Percentiles rank a stretch among this genome's conserved stretches.
These are phyloP conservation scores for Ceratonia siliqua DNA, from an alignment of 306 rosid species.

Conservation along the genomic window DNA sequence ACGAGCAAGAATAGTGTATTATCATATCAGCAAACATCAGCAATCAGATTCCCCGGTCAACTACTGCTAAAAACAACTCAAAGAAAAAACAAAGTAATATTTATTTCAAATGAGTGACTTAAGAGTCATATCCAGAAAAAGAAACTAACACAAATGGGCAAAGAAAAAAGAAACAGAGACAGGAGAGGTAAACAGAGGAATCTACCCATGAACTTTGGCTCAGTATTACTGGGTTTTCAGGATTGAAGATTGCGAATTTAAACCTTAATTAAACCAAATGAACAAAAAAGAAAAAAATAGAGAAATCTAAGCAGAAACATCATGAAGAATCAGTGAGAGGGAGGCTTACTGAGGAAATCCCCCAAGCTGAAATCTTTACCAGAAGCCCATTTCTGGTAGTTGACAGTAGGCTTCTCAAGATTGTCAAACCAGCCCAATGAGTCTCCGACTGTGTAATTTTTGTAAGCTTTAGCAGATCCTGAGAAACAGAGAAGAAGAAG, in stretches of 20 bases:
- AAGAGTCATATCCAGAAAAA: not conserved
- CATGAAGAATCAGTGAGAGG: not conserved
- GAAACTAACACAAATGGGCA: not conserved
- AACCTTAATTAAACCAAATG: not conserved
- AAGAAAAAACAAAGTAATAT: not conserved
- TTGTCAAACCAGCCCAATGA: constrained; percentile 88
- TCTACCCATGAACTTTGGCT: no score
- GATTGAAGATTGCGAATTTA: no score
- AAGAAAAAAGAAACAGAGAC: not conserved
- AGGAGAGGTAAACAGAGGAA: no score
- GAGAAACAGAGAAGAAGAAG: constrained; percentile 33
- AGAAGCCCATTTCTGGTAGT: constrained; percentile 79
- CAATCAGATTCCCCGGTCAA: not conserved
- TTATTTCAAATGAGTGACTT: not conserved
- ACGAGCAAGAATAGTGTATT: no score
- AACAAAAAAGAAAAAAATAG: not conserved
- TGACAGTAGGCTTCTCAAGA: constrained; percentile 47
- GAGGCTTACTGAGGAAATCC: constrained; percentile 78
- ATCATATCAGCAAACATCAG: not conserved
- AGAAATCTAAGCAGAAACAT: not conserved
- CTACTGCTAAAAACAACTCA: not conserved
- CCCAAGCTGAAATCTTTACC: constrained; percentile 75
- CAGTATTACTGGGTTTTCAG: no score
- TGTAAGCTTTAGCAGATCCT: constrained; percentile 66
- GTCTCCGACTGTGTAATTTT: constrained; percentile 90